These are phyloP conservation scores for Scedosporium apiospermum DNA, from an alignment of 2,329 filamentous ascomycete species.

Conservation along the genomic window DNA sequence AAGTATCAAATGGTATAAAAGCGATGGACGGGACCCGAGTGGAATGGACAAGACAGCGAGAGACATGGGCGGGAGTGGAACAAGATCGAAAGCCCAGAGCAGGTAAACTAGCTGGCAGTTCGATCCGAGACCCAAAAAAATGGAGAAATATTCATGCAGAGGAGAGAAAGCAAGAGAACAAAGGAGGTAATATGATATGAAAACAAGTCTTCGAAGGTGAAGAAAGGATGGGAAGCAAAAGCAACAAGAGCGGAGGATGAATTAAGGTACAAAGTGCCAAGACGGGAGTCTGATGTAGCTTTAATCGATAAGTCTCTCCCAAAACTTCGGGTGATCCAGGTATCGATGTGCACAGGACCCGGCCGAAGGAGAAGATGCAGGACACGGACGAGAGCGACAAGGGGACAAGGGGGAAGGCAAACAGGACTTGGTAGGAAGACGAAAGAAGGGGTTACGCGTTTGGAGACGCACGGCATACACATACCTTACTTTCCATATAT, in stretches of 20 bases:
- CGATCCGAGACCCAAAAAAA: background rate
- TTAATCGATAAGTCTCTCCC: background rate
- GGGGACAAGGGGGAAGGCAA: background rate
- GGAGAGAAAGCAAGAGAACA: background rate
- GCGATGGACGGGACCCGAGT: too few species aligned
- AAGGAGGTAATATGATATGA: background rate
- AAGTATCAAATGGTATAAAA: background rate
- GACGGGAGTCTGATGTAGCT: background rate
- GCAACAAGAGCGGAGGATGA: background rate
- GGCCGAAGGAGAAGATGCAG: background rate
- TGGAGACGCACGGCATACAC: background rate
- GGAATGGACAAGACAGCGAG: too few species aligned
- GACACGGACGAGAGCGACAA: background rate
- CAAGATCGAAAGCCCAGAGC: too few species aligned
- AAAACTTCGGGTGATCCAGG: constrained; percentile 1
- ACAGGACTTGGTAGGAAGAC: background rate
- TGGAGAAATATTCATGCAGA: background rate
- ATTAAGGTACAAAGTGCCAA: constrained; percentile 5
- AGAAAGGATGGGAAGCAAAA: background rate
- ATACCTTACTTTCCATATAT: background rate
- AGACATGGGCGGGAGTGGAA: too few species aligned
- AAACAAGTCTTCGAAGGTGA: background rate
- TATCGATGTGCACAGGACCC: background rate
- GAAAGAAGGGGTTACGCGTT: background rate
- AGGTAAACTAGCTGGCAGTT: background rate